Evolutionary conservation across 768 basidiomycete genomes (phyloP).

Genomic region (Phlebiopsis gigantea): DNA sequence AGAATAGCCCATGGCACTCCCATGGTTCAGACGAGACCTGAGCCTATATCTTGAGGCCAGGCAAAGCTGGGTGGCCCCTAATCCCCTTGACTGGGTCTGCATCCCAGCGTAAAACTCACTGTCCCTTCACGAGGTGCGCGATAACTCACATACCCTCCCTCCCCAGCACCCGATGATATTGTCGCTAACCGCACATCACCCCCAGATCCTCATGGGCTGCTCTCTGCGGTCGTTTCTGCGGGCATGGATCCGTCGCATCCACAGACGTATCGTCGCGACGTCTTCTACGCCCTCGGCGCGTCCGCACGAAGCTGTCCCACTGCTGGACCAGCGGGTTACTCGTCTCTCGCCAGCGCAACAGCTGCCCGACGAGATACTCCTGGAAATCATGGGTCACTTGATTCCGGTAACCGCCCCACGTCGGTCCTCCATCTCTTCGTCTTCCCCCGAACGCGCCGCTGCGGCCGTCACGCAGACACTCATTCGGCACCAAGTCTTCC

Average conservation of each 20-base stretch:
- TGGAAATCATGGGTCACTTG: conserved; percentile 3
- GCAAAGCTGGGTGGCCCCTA: background rate
- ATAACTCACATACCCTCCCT: background rate
- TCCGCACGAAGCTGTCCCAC: background rate
- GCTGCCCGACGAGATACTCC: conserved; percentile 7
- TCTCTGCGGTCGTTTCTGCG: background rate
- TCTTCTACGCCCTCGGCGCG: background rate
- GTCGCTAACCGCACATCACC: background rate
- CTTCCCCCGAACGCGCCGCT: background rate
- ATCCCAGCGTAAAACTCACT: background rate
- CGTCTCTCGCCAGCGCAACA: conserved; percentile 2
- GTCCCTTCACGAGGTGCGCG: background rate
- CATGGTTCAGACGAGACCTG: background rate
- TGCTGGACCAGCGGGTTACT: background rate
- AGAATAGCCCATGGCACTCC: background rate
- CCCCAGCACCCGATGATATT: background rate
- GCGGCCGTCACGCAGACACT: background rate
- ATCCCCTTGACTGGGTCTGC: background rate
- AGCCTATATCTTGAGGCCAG: background rate
- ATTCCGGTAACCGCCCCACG: background rate
- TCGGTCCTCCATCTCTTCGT: background rate
- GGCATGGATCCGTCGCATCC: background rate
- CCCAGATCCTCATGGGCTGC: background rate
- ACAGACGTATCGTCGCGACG: background rate
- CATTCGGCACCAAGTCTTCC: background rate